Evolutionary conservation across 1,284 basidiomycete genomes (phyloP), one percentile per base, ranked within the genome.

Genomic region (Moesziomyces sp.): DNA sequence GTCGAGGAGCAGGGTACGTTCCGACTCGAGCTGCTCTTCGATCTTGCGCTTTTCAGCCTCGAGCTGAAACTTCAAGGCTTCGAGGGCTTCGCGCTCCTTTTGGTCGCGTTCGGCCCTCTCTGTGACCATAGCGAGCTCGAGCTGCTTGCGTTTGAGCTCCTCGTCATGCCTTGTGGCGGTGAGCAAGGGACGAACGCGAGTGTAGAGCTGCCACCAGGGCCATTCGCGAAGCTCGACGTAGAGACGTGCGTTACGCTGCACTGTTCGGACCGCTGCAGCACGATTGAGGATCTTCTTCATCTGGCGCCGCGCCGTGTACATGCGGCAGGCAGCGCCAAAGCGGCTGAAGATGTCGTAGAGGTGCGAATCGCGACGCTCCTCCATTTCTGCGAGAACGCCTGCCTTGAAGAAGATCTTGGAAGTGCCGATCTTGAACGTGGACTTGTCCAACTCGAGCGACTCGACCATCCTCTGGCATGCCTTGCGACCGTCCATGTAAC

Each of bases 321-420:
- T 94, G 50, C 94, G 88, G 3, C 92, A 91, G 0, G 89, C 88
- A 0, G 95, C 93, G 81, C 98, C 94, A 58, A 99, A 85, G 38
- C 90, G 88, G 13, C 93, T 91, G 86, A 99, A 97, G 48, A 98
- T 87, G 76, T 95, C 94, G 74, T 90, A 94, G 18, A 99, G 86
- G 26, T 94, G 86, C 10, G 89, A 87, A 84, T 99, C 97, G 19
- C 97, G 87, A 21, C 93, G 89, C 80, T 98, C 97, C 85, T 99
- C 97, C 30, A 99, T 88, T 80, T 97, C 95, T n/a, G 97, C 97
- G 11, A 99, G 88, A 2, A 98, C 94, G 6, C 96, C 96, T 1
- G 97, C 95, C 84, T 98, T 99, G 90, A 99, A 99, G 87, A 99
- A 99, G 74, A 98, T 93, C 87, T 99, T 99, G 46, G 94, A 97